phyloP scores from a whole-genome alignment of 768 basidiomycete species.

The Cystobasidium ongulense region DNA sequence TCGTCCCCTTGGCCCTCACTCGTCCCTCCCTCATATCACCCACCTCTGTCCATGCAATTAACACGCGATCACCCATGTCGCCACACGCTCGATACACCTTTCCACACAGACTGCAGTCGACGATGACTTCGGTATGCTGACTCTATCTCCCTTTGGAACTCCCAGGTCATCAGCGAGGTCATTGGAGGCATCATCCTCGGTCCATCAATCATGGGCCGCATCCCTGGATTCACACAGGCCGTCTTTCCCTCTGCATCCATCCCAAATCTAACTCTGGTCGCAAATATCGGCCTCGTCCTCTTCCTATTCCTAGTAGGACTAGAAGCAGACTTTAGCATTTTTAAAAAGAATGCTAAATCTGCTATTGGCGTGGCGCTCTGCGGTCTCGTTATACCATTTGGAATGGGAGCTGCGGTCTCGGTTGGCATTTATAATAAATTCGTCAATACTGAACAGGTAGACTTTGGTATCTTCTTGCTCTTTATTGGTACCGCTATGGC shows the following conservation, averaged over 20 bases:
- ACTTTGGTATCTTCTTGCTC: conserved; percentile 72
- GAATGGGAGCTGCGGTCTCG: conserved; percentile 65
- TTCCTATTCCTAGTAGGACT: conserved; percentile 66
- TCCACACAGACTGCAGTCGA: conserved; percentile 4
- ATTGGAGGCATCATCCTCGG: conserved; percentile 74
- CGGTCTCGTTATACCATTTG: conserved; percentile 69
- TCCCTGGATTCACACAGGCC: conserved; percentile 68
- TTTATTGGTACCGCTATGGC: conserved; percentile 76
- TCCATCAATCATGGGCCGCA: conserved; percentile 65
- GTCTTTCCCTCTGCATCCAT: conserved; percentile 68
- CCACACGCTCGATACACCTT: too few species aligned
- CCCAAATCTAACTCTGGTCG: conserved; percentile 61
- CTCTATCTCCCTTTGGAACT: background rate
- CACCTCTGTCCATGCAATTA: too few species aligned
- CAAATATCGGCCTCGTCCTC: conserved; percentile 56
- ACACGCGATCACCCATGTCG: too few species aligned
- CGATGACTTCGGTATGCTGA: background rate
- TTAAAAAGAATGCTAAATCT: conserved; percentile 58
- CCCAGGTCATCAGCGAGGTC: conserved; percentile 53
- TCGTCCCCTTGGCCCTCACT: too few species aligned
- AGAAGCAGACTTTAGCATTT: conserved; percentile 66
- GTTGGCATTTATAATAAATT: conserved; percentile 62
- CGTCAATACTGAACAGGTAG: conserved; percentile 51
- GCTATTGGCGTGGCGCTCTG: conserved; percentile 57
- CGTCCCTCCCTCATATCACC: too few species aligned